phyloP scores from a whole-genome alignment of 2,329 filamentous ascomycete species.

The Calycina marina region DNA sequence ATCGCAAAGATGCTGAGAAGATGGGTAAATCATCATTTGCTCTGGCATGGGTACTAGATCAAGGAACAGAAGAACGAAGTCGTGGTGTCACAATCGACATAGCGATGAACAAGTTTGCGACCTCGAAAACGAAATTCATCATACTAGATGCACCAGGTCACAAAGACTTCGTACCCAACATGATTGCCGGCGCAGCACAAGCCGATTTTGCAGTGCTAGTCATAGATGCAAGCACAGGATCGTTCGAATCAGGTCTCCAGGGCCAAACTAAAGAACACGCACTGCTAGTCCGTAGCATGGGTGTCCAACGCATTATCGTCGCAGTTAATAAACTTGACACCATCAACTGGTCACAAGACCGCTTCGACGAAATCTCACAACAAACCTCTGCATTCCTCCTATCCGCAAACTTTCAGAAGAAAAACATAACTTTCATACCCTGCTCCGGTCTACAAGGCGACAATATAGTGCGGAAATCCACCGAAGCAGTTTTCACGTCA shows the following conservation, averaged over 20 bases:
- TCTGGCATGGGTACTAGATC: slow-evolving; percentile 91
- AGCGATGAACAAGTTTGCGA: slow-evolving; percentile 88
- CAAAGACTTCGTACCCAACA: slow-evolving; percentile 92
- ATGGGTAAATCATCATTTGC: slow-evolving; percentile 94
- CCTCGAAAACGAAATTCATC: slow-evolving; percentile 72
- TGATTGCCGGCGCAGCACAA: slow-evolving; percentile 94
- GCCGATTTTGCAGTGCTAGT: slow-evolving; percentile 93
- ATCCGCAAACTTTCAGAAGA: slow-evolving; percentile 65
- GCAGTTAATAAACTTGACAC: slow-evolving; percentile 93
- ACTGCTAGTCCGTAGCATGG: slow-evolving; percentile 76
- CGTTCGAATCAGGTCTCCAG: slow-evolving; percentile 84
- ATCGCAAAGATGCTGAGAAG: slow-evolving; percentile 74
- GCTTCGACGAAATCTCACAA: slow-evolving; percentile 73
- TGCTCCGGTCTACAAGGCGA: slow-evolving; percentile 81
- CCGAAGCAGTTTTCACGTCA: slow-evolving; percentile 34
- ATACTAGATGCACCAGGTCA: slow-evolving; percentile 94
- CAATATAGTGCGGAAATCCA: slow-evolving; percentile 55
- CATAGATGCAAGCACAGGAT: slow-evolving; percentile 78
- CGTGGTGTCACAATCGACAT: slow-evolving; percentile 95
- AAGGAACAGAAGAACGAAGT: slow-evolving; percentile 74
- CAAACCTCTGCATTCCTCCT: slow-evolving; percentile 74
- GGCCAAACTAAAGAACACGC: slow-evolving; percentile 94
- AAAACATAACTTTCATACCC: slow-evolving; percentile 75
- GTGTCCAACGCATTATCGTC: slow-evolving; percentile 75
- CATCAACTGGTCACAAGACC: slow-evolving; percentile 64